Evolutionary conservation across 2,329 filamentous ascomycete genomes (phyloP), one percentile per base, ranked within the genome.

Genomic region (Talaromyces sp.): DNA sequence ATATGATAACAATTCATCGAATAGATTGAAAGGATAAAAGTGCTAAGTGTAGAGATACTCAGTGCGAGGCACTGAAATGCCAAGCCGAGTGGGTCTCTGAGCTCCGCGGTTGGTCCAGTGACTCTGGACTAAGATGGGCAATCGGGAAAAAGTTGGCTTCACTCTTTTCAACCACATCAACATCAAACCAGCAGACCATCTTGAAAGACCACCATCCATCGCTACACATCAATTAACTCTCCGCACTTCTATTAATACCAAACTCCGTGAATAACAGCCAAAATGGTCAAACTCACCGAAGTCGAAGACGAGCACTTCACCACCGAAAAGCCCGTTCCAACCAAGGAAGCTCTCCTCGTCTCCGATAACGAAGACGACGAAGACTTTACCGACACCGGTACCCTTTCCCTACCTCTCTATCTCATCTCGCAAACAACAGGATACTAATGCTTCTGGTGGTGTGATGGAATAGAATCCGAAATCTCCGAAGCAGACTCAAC

Each of bases 241-340:
- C 3, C n/a, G 10, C n/a, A 11, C 10, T 22, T 22, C 3, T 27
- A 15, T 35, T 3, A 22, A 13, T 15, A 33, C 6, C 33, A n/a
- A n/a, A 37, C 2, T 25, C 19, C 22, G 1, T 10, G 6, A 61
- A 50, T 7, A 58, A 27, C 70, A 69, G 69, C 68, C 73, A 78
- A 80, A 73, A 97, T 98, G 94, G 94, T 98, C 80, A 92, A 94
- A 82, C 91, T 98, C 77, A 91, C 92, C 77, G 94, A 98, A 85
- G 94, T 98, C 76, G 90, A 96, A 78, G 94, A 98, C 78, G 93
- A 97, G 86, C 91, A 96, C 81, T 96, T 97, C 84, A 85, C 90
- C 81, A 83, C 87, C 78, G 82, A 85, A 72, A 89, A 90, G 79
- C 82, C 85, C 71, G 89, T 90, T 74, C 81, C 88, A 68, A 77